Percentiles rank a stretch among this genome's conserved stretches.
These are phyloP conservation scores for Cystobasidium tubakii DNA, from an alignment of 768 basidiomycete species.

Conservation along the genomic window DNA sequence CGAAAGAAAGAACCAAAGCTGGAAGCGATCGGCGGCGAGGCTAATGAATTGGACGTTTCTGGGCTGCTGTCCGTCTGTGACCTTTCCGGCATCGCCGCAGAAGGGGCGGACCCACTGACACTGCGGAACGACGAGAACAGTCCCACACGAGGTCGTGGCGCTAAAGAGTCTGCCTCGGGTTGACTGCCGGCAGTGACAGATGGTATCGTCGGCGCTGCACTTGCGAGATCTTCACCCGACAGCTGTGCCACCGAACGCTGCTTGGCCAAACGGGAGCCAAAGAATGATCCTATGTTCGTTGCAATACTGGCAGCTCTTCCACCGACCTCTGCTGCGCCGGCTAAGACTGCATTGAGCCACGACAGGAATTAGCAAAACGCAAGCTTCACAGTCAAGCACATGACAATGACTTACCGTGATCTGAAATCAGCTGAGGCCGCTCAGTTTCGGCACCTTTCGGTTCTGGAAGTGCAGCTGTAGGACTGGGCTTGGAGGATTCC, in stretches of 20 bases:
- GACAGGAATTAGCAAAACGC: not conserved
- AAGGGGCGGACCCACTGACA: not conserved
- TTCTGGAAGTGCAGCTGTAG: not conserved
- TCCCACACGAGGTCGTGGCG: not conserved
- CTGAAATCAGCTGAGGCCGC: constrained; percentile 19
- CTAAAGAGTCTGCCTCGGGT: not conserved
- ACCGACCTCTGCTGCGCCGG: constrained; percentile 32
- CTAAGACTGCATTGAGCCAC: constrained; percentile 29
- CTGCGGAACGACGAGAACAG: constrained; percentile 4
- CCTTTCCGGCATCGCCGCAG: not conserved
- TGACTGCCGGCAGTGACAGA: not conserved
- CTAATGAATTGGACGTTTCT: not conserved
- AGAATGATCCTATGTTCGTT: constrained; percentile 32
- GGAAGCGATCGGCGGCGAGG: not conserved
- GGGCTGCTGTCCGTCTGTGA: not conserved
- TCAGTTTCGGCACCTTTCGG: not conserved
- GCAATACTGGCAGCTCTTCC: constrained; percentile 32
- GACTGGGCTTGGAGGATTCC: not conserved
- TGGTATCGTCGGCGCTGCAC: not conserved
- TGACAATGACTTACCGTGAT: constrained; percentile 15
- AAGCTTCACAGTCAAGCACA: no score
- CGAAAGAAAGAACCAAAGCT: not conserved
- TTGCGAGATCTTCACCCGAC: not conserved
- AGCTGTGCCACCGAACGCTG: constrained; percentile 4
- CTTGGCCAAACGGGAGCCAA: constrained; percentile 24